Evolutionary conservation across 176 grass and related monocot species (phyloP), one percentile per base, ranked within the genome.

Genomic region (Guadua angustifolia): DNA sequence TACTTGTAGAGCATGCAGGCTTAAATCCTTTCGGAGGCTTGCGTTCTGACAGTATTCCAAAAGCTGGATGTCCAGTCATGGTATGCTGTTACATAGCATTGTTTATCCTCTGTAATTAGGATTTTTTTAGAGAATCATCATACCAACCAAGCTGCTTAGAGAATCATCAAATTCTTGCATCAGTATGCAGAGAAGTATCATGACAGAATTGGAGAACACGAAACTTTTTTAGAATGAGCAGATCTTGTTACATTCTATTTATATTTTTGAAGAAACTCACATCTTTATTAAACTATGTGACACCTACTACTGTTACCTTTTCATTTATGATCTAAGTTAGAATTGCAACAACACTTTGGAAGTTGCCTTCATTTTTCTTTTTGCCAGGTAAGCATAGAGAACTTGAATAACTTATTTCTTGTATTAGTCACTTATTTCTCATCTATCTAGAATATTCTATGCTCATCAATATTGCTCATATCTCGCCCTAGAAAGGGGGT

Each of bases 21-120:
- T 87, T 98, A 91, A 98, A 98, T 92, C 95, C 95, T 82, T 94
- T 95, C 71, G 95, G 93, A 74, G 95, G 95, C 60, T 70, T 98
- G 76, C 90, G 93, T 66, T 93, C 95, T 63, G 95, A 98, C 75
- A 92, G 90, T 87, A 92, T 93, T 81, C 95, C 95, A 50, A 98
- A 94, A 88, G 95, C 95, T 85, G 95, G 95, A 18, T 98, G 95
- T 85, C 95, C 95, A 69, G 80, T 98, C 59, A 22, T 98, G 95
- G 95, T 98, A 87, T 69, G 82, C 68, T 85, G 29, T 78, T 65
- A 65, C 51, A 64, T 66, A 82, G 39, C 61, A 74, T 85, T 79
- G 11, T 78, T 73, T 77, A 29, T 80, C 40, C 49, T 75, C 21
- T 85, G 19, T 60, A 67, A 17, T 82, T 85, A 36, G 32, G 16